A percentile compares a stretch with the other conserved stretches of the same genome.
Conservation (phyloP, 352 stramenopile genomes). For the Albugo candida region DNA sequence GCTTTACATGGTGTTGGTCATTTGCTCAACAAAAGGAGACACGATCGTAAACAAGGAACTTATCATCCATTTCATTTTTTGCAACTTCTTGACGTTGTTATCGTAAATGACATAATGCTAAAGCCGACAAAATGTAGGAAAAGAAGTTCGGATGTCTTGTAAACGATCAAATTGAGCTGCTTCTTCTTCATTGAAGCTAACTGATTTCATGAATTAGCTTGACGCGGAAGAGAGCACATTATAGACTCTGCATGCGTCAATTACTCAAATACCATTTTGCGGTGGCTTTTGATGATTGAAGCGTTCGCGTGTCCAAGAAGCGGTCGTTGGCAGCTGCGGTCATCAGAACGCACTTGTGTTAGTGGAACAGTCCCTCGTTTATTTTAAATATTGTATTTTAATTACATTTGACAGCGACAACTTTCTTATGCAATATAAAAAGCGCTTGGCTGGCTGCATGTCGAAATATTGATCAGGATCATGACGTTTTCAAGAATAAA, state of each 20-base stretch:
- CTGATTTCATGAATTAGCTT: too few species aligned
- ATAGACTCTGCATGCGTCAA: constrained; percentile 64
- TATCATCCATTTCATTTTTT: too few species aligned
- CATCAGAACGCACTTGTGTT: not conserved
- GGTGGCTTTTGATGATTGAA: constrained; percentile 40
- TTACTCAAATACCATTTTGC: constrained; percentile 62
- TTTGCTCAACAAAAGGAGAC: too few species aligned
- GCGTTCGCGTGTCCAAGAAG: constrained; percentile 8
- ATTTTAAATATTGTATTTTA: constrained; percentile 2
- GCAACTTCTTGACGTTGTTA: too few species aligned
- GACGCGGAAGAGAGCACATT: constrained; percentile 71
- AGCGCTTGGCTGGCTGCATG: constrained; percentile 47
- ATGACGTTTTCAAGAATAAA: constrained; percentile 90
- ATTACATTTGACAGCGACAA: constrained; percentile 46
- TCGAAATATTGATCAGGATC: constrained; percentile 71
- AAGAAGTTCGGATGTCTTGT: constrained; percentile 6
- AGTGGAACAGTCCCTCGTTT: too few species aligned
- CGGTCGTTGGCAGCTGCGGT: not conserved
- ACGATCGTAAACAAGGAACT: too few species aligned
- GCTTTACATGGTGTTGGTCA: too few species aligned
- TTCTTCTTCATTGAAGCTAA: constrained; percentile 16
- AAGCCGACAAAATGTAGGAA: too few species aligned
- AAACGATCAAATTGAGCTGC: not conserved
- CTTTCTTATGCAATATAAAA: constrained; percentile 45
- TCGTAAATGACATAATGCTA: too few species aligned